Evolutionary conservation across 73 alveolate genomes (phyloP).

Genomic region (Stentor coeruleus): DNA sequence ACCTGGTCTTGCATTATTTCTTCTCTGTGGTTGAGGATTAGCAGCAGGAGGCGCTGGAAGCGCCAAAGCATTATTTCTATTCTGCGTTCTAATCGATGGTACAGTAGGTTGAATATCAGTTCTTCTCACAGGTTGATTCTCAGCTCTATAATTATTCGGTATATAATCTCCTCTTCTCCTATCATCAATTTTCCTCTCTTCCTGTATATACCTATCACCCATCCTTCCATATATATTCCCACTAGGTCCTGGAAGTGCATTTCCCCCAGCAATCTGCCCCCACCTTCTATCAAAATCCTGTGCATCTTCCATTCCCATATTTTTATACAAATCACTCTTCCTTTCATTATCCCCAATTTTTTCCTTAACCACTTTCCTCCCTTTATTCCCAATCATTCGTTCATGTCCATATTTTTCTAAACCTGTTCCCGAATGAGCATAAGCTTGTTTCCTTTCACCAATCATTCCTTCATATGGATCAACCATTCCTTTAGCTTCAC

Average conservation of each 20-base stretch:
- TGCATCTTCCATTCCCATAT: conserved; percentile 51
- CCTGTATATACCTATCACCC: background rate
- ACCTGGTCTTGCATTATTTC: background rate
- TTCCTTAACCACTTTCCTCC: conserved; percentile 76
- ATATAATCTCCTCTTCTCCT: conserved; percentile 19
- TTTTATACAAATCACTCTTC: conserved; percentile 46
- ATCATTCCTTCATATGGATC: conserved; percentile 63
- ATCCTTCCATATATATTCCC: conserved; percentile 15
- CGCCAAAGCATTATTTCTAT: too few species aligned
- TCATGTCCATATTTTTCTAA: conserved; percentile 86
- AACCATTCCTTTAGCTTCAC: conserved; percentile 46
- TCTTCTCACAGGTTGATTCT: conserved; percentile 15
- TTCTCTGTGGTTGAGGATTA: background rate
- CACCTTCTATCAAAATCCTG: conserved; percentile 44
- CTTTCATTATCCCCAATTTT: conserved; percentile 36
- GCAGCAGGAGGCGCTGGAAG: conserved; percentile 9
- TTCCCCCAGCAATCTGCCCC: conserved; percentile 30
- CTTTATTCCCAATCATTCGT: conserved; percentile 68
- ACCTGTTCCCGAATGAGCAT: conserved; percentile 81
- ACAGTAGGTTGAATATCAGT: conserved; percentile 18
- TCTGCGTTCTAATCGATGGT: background rate
- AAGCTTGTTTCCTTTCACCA: conserved; percentile 80
- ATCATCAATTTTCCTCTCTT: background rate
- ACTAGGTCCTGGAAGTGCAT: background rate
- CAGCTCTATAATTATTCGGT: conserved; percentile 2